phyloP scores from a whole-genome alignment of 768 basidiomycete genomes.

The Leccinum subgranulosum region DNA sequence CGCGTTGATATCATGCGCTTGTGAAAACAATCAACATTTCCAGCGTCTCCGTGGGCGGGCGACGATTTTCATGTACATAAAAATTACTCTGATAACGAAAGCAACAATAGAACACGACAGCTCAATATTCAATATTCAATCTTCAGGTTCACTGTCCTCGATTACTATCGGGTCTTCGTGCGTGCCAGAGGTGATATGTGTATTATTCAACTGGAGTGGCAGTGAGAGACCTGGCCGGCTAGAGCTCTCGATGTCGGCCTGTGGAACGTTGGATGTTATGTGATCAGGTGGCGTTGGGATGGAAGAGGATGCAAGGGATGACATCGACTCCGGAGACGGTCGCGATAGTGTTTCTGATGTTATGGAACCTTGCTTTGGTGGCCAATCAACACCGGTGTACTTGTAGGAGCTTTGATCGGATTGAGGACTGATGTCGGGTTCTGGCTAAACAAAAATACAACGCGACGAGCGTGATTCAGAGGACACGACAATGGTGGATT shows the following conservation, averaged over 20 bases:
- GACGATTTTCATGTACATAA: background rate
- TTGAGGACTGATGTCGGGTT: background rate
- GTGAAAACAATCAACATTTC: background rate
- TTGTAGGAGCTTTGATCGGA: background rate
- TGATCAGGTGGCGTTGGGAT: background rate
- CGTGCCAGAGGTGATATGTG: conserved; percentile 9
- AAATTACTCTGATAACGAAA: background rate
- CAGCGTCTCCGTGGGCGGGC: background rate
- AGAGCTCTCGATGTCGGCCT: background rate
- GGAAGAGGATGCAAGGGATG: background rate
- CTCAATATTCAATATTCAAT: conserved; percentile 13
- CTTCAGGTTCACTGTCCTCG: conserved; percentile 20
- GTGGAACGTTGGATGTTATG: background rate
- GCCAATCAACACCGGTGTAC: background rate
- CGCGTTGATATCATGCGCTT: background rate
- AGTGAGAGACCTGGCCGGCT: conserved; percentile 5
- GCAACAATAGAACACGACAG: background rate
- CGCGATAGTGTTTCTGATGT: background rate
- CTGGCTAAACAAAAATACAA: conserved; percentile 9
- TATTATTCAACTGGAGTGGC: conserved; percentile 1
- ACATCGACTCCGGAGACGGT: background rate
- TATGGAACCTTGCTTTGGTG: conserved; percentile 1
- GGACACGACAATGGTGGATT: background rate
- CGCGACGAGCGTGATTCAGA: background rate
- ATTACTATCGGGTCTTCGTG: conserved; percentile 22